Evolutionary conservation across 2,329 filamentous ascomycete species (phyloP).

Genomic region (Kalmusia sp.): DNA sequence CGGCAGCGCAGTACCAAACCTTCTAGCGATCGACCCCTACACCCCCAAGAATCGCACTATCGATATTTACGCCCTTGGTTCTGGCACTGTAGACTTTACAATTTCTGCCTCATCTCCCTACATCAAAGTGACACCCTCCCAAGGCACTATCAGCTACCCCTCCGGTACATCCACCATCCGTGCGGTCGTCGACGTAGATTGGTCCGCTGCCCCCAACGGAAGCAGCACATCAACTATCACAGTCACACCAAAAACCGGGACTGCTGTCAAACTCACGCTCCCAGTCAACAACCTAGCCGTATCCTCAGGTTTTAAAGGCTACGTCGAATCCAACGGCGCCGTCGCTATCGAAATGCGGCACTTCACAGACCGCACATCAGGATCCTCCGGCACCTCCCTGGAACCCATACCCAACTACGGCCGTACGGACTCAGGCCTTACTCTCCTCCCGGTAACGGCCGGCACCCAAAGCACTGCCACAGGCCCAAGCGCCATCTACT

Average conservation of each 20-base stretch:
- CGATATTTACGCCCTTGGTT: conserved; percentile 34
- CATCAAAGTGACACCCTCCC: conserved; percentile 23
- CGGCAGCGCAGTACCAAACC: conserved; percentile 54
- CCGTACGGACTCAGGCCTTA: conserved; percentile 30
- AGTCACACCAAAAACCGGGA: conserved; percentile 26
- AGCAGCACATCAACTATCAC: conserved; percentile 21
- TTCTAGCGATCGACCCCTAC: conserved; percentile 28
- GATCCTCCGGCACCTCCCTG: conserved; percentile 5
- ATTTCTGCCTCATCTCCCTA: conserved; percentile 25
- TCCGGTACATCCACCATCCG: conserved; percentile 32
- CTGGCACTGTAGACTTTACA: conserved; percentile 27
- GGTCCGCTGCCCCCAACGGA: conserved; percentile 25
- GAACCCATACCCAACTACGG: conserved; percentile 33
- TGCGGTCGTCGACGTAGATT: conserved; percentile 29
- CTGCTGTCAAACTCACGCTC: conserved; percentile 23
- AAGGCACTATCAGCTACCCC: conserved; percentile 31
- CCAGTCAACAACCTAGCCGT: conserved; percentile 23
- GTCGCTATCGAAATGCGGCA: conserved; percentile 29
- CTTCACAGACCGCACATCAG: conserved; percentile 18
- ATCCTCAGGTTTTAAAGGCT: conserved; percentile 26
- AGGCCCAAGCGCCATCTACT: conserved; percentile 24
- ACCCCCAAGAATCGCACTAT: conserved; percentile 35
- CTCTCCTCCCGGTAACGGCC: conserved; percentile 21
- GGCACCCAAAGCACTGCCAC: conserved; percentile 21
- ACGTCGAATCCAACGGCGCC: conserved; percentile 27